Conservation (phyloP, 2,329 filamentous ascomycete species). For the Leptographium wingfieldii region DNA sequence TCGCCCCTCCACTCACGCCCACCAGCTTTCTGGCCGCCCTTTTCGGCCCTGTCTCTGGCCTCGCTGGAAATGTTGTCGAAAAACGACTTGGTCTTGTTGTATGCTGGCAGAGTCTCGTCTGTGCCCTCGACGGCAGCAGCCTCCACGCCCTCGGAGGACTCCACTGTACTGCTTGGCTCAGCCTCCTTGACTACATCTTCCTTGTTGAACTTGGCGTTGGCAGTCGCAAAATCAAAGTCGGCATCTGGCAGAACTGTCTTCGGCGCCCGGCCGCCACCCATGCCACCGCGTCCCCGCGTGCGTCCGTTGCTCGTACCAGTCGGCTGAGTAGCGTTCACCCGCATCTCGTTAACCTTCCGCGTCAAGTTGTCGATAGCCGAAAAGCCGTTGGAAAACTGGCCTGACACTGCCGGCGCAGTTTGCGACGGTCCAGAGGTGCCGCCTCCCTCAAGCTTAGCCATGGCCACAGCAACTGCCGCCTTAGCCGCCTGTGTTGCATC, state of each 20-base stretch:
- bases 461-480: conserved; percentile 67
- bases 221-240: conserved; percentile 82
- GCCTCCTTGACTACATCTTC: conserved; percentile 76
- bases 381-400: conserved; percentile 26
- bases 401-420: conserved; percentile 2
- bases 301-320: conserved; percentile 16
- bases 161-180: conserved; percentile 12
- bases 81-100: conserved; percentile 84
- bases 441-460: conserved; percentile 51
- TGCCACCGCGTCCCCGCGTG: conserved; percentile 23
- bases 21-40: conserved; percentile 52
- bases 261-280: conserved; percentile 35
- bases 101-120: conserved; percentile 37
- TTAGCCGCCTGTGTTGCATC: conserved; percentile 64
- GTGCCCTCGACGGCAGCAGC: conserved; percentile 1
- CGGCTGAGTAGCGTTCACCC: conserved; percentile 38
- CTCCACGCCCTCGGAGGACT: conserved; percentile 14
- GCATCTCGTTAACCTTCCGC: conserved; percentile 67
- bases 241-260: conserved; percentile 82
- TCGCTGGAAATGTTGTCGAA: conserved; percentile 98
- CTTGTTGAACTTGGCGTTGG: conserved; percentile 83
- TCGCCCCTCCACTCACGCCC: conserved; percentile 83
- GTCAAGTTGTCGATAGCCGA: conserved; percentile 55
- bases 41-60: conserved; percentile 73
- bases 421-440: conserved; percentile 18